phyloP scores from a whole-genome alignment of 1,284 basidiomycete genomes.

The Puccinia hordei region DNA sequence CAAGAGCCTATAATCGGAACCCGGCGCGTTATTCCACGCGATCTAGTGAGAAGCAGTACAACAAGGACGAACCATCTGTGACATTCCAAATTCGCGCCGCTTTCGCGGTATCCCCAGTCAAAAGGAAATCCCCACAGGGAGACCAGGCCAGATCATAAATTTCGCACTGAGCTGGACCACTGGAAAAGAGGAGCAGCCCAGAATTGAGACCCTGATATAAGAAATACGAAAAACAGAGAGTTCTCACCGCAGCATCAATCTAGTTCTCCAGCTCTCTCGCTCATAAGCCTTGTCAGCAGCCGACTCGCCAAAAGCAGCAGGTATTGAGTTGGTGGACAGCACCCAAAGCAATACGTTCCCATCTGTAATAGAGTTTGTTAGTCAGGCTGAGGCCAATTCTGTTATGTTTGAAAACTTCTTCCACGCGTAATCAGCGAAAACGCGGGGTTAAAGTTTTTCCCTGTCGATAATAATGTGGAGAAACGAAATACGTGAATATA shows the following conservation, averaged over 20 bases:
- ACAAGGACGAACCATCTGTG: conserved; percentile 68
- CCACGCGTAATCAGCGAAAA: no score
- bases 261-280: conserved; percentile 49
- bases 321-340: conserved; percentile 31
- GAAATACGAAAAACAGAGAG: background rate
- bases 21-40: background rate
- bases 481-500: no score
- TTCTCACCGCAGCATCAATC: conserved; percentile 48
- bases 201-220: background rate
- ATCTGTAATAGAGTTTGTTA: conserved; percentile 65
- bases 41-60: background rate
- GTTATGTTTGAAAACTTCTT: background rate
- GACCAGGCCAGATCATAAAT: conserved; percentile 98
- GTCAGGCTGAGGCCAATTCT: conserved; percentile 1
- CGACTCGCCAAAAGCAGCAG: conserved; percentile 39
- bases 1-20: conserved; percentile 59
- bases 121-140: conserved; percentile 86
- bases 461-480: background rate
- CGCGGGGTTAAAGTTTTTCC: background rate
- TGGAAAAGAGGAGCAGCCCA: conserved; percentile 24
- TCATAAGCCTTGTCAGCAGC: conserved; percentile 42
- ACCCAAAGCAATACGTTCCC: conserved; percentile 64
- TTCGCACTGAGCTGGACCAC: conserved; percentile 63
- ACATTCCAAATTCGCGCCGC: conserved; percentile 81
- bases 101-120: conserved; percentile 95